These are phyloP conservation scores for Trypanosoma conorhini DNA, from an alignment of 208 protist species.

Conservation along the genomic window DNA sequence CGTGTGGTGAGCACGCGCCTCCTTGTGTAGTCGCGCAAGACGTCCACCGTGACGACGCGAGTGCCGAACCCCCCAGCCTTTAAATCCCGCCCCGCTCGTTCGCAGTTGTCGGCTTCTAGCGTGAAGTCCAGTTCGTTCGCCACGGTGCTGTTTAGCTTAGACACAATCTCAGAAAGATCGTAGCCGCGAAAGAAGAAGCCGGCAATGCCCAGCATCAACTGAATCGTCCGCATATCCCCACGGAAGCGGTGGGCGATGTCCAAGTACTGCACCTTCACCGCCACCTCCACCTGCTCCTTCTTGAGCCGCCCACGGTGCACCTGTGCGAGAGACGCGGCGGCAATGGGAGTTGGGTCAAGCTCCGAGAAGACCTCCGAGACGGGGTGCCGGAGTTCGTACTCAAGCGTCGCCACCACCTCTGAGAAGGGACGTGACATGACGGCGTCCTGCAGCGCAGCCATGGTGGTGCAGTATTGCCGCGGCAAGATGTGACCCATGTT, in stretches of 20 bases:
- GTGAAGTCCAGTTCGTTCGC: slow-evolving; percentile 94
- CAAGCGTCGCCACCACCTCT: slow-evolving; percentile 81
- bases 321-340: slow-evolving; percentile 90
- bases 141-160: slow-evolving; percentile 87
- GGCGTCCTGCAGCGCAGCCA: slow-evolving; percentile 81
- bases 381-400: slow-evolving; percentile 55
- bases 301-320: slow-evolving; percentile 77
- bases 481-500: slow-evolving; percentile 94
- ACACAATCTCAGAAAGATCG: slow-evolving; percentile 84
- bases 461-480: slow-evolving; percentile 80
- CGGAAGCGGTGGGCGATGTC: slow-evolving; percentile 82
- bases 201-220: slow-evolving; percentile 61
- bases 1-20: slow-evolving; percentile 72
- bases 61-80: slow-evolving; percentile 65
- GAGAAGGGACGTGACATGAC: slow-evolving; percentile 71
- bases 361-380: slow-evolving; percentile 60
- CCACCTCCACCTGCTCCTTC: slow-evolving; percentile 79
- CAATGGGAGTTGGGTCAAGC: slow-evolving; percentile 75
- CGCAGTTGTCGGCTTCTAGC: slow-evolving; percentile 91
- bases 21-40: slow-evolving; percentile 67
- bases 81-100: slow-evolving; percentile 76
- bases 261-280: slow-evolving; percentile 96
- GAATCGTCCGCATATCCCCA: slow-evolving; percentile 91
- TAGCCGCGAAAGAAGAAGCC: slow-evolving; percentile 85
- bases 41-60: slow-evolving; percentile 62